Evolutionary conservation across 1,284 basidiomycete genomes (phyloP).

Genomic region (Puccinia polysora): DNA sequence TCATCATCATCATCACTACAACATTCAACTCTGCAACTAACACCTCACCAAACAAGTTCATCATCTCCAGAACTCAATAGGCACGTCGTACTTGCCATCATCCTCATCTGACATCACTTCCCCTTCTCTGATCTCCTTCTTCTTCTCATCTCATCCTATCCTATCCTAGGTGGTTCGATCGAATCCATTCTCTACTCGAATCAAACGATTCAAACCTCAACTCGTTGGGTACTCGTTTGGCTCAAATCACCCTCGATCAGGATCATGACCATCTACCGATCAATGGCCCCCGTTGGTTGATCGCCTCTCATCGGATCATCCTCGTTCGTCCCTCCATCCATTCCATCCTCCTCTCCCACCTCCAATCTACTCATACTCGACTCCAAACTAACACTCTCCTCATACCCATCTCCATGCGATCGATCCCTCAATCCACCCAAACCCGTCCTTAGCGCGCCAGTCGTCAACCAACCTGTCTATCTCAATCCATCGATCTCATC

Average conservation of each 20-base stretch:
- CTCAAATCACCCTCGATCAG: conserved; percentile 5
- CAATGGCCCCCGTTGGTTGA: conserved; percentile 10
- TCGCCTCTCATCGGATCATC: background rate
- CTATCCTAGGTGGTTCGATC: conserved; percentile 7
- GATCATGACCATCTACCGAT: background rate
- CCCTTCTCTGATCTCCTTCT: background rate
- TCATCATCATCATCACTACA: too few species aligned
- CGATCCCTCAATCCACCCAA: too few species aligned
- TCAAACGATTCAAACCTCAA: background rate
- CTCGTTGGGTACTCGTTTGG: conserved; percentile 11
- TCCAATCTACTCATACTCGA: background rate
- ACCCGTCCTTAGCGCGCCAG: background rate
- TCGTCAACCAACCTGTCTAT: background rate
- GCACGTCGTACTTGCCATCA: too few species aligned
- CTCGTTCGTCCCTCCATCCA: background rate
- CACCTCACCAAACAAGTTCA: too few species aligned
- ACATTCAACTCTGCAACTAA: too few species aligned
- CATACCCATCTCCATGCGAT: background rate
- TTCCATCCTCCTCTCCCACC: background rate
- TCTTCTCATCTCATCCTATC: background rate
- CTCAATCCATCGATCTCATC: background rate
- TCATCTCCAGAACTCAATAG: too few species aligned
- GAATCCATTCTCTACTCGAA: conserved; percentile 16
- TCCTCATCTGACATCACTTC: too few species aligned
- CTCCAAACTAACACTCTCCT: background rate